Evolutionary conservation across 495 filamentous ascomycete genomes (phyloP), one percentile per base, ranked within the genome.

Genomic region (Melanomma pulvis-pyrius): DNA sequence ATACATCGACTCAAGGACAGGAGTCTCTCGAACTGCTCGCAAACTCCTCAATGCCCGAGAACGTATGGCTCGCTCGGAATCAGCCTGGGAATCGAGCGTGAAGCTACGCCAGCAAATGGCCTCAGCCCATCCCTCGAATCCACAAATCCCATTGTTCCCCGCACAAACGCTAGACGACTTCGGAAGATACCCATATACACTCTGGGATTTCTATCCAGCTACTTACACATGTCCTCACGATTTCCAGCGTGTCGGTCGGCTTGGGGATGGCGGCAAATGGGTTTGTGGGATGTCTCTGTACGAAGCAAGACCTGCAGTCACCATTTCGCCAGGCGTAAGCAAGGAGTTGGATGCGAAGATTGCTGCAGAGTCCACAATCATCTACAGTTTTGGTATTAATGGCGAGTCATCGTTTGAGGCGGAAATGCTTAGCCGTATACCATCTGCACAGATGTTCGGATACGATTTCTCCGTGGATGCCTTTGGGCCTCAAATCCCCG

Each of bases 221-320:
- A 63, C 68, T 39, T 71, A 56, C 50, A 68, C 59, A 41, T 76
- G 74, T 48, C 74, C 74, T 5, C 69, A 71, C 47, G 74, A 76
- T 46, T 67, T 76, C 3, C 67, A 76, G 32, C 65, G 74, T 15
- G 67, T 76, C 34, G 73, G 74, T n/a, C 47, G 63, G 5, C 61
- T 76, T 22, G 74, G 70, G 32, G 74, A 76, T 48, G 71, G 74
- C 58, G 74, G 74, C 30, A 76, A 76, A 55, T 74, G 70, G 71
- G 74, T 76, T 0, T 76, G 74, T 61, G 74, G 74, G 8, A 70
- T 76, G 68, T 65, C 56, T 29, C 17, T 59, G 22, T 72, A 70
- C 55, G 71, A 69, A 47, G 59, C 66, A 36, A n/a, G n/a, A 5
- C n/a, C 57, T 28, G 65, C 61, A 44, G 54, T 47, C 4, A 21